Base-by-base conservation (phyloP, 1,284 basidiomycete genomes). In the Irpex lacteus region DNA sequence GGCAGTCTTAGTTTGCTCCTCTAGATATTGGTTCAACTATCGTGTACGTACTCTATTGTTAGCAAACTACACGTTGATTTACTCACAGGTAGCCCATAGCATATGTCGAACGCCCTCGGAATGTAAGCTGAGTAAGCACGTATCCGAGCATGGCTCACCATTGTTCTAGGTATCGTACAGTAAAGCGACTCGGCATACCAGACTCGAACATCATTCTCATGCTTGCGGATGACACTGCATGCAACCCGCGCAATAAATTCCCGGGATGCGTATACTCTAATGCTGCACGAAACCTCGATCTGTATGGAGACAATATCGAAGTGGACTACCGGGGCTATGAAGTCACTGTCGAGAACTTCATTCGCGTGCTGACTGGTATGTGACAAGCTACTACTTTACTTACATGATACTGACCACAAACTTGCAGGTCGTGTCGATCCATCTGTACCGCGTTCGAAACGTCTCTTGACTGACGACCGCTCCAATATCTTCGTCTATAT, bases 171-270 rank as follows among this genome's bases (percentile, higher is more conserved):
- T 99, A 99, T 74, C 93, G 98, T 61, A 98, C 96, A 1, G 95
- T 99, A 60, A 99, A 99, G 75, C 90, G 96, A 2, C 87, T 99
- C 5, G 98, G 97, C 4, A 98, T 99, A 60, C 97, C 97, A 3
- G 97, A 99, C 78, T 95, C 92, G 13, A 96, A 99, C 73, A 98
- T 99, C 74, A 98, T 99, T 75, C 88, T 99, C 59, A 99, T 99
- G 98, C 85, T 99, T 52, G 95, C 96, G 3, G 97, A 99, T 77
- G 98, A 99, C 73, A 93, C 88, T 1, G 94, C 97, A 0, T 99
- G 97, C 74, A 98, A 98, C 73, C 73, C 94, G 4, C 87, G 97
- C 32, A 99, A 99, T 78, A 89, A 88, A 61, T 97, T 95, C 72
- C 91, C 97, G 0, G 97, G 92, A 0, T 92, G 90, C 40, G 95